phyloP scores from a whole-genome alignment of 352 stramenopile species.

The Peronospora belbahrii region DNA sequence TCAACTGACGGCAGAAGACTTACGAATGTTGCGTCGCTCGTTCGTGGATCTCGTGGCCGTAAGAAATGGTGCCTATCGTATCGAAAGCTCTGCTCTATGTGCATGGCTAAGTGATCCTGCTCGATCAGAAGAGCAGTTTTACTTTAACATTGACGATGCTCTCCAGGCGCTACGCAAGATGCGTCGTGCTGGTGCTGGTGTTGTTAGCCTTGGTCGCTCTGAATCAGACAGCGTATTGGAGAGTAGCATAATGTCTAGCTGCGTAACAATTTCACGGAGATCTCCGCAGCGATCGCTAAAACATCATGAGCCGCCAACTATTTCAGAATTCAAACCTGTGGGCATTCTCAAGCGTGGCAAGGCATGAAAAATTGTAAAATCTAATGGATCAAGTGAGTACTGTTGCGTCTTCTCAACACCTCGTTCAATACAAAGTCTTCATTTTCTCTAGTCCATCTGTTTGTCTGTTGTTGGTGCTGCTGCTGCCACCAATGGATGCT shows the following conservation, averaged over 20 bases:
- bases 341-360: slow-evolving; percentile 49
- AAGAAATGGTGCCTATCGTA: slow-evolving; percentile 54
- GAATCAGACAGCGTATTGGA: slow-evolving; percentile 24
- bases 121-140: slow-evolving; percentile 56
- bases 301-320: slow-evolving; percentile 20
- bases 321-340: slow-evolving; percentile 35
- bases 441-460: slow-evolving; percentile 43
- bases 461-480: no score
- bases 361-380: slow-evolving; percentile 13
- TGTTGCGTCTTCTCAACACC: slow-evolving; percentile 6
- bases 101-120: slow-evolving; percentile 54
- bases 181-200: slow-evolving; percentile 14
- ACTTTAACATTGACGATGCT: slow-evolving; percentile 43
- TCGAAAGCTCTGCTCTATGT: slow-evolving; percentile 62
- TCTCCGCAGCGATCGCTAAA: slow-evolving; percentile 15
- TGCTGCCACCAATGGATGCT: slow-evolving; percentile 33
- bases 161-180: slow-evolving; percentile 40
- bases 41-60: slow-evolving; percentile 72
- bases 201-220: slow-evolving; percentile 6
- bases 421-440: slow-evolving; percentile 2
- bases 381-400: slow-evolving; percentile 23
- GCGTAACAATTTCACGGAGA: slow-evolving; percentile 10
- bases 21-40: slow-evolving; percentile 58
- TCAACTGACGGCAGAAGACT: slow-evolving; percentile 45
- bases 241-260: slow-evolving; percentile 9